phyloP scores from a whole-genome alignment of 2,329 filamentous ascomycete species.

The Hypoxylon sp. region DNA sequence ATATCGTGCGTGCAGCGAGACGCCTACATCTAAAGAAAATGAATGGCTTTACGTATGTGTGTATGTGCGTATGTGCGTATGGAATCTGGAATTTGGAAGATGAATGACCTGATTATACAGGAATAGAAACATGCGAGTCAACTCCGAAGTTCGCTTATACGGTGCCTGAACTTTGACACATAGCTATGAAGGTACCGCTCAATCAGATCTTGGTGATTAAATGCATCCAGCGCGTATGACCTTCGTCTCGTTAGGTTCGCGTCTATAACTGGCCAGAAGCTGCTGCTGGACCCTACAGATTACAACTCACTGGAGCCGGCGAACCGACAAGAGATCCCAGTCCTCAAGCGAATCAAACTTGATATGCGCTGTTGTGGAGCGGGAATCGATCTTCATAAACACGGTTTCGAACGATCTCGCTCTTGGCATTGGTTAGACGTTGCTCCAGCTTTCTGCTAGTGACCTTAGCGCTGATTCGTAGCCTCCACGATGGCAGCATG shows the following conservation, averaged over 20 bases:
- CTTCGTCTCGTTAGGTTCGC: slow-evolving; percentile 23
- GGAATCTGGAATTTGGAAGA: not conserved
- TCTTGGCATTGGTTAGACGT: slow-evolving; percentile 42
- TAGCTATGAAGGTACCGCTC: slow-evolving; percentile 29
- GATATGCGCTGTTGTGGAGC: slow-evolving; percentile 35
- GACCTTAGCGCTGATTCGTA: slow-evolving; percentile 41
- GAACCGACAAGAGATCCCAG: slow-evolving; percentile 30
- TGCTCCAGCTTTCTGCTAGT: slow-evolving; percentile 33
- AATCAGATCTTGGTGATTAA: slow-evolving; percentile 33
- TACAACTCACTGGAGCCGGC: slow-evolving; percentile 30
- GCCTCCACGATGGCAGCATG: slow-evolving; percentile 37
- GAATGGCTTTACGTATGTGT: slow-evolving; percentile 1
- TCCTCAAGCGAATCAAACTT: slow-evolving; percentile 36
- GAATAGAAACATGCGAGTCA: slow-evolving; percentile 38
- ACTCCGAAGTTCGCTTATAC: slow-evolving; percentile 37
- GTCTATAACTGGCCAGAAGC: slow-evolving; percentile 33
- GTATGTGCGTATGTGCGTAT: slow-evolving; percentile 1
- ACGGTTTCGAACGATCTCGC: slow-evolving; percentile 46
- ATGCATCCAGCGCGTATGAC: slow-evolving; percentile 36
- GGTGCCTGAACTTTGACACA: slow-evolving; percentile 30
- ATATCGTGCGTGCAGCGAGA: slow-evolving; percentile 4
- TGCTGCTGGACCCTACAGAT: slow-evolving; percentile 32
- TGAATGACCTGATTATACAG: slow-evolving; percentile 12
- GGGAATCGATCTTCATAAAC: slow-evolving; percentile 44
- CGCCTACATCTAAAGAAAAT: not conserved